Conservation (phyloP, 1,284 basidiomycete genomes). For the Marasmius fiardii region DNA sequence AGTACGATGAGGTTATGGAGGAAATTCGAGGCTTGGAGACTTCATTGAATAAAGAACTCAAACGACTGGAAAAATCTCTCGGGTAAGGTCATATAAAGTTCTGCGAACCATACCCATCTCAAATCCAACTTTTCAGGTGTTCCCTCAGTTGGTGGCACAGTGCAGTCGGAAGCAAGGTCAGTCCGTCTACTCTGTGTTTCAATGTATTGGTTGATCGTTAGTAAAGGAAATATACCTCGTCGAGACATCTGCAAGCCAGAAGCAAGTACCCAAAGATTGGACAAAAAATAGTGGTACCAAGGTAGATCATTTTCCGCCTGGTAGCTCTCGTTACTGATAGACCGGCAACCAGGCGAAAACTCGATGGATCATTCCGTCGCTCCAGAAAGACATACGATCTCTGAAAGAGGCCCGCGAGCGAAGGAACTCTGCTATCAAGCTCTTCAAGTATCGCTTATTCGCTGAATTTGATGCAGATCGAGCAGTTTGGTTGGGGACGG, state of each 20-base stretch:
- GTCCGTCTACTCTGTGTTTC: neutral
- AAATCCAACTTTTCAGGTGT: conserved; percentile 30
- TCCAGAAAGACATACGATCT: conserved; percentile 68
- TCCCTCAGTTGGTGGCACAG: conserved; percentile 83
- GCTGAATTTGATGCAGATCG: conserved; percentile 87
- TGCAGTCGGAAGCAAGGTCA: conserved; percentile 74
- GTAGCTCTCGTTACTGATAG: conserved; percentile 3
- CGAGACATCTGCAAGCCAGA: conserved; percentile 58
- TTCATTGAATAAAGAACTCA: conserved; percentile 64
- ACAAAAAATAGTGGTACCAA: conserved; percentile 81
- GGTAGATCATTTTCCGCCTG: conserved; percentile 33
- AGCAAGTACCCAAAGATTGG: conserved; percentile 81
- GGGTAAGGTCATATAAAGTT: conserved; percentile 36
- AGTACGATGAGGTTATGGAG: conserved; percentile 73
- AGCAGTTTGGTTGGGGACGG: conserved; percentile 71
- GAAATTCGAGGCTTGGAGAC: conserved; percentile 71
- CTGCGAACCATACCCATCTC: neutral
- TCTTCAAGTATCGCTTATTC: conserved; percentile 80
- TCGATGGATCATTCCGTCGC: conserved; percentile 76
- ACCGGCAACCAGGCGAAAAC: conserved; percentile 58
- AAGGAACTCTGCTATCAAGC: conserved; percentile 72
- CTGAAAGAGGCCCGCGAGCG: conserved; percentile 93
- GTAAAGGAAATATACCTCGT: conserved; percentile 84
- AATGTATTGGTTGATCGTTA: neutral
- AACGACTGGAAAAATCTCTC: conserved; percentile 56